Percentiles rank a stretch among this genome's conserved stretches.
phyloP scores from a whole-genome alignment of 2,329 filamentous ascomycete genomes.

The Leptographium lundbergii region DNA sequence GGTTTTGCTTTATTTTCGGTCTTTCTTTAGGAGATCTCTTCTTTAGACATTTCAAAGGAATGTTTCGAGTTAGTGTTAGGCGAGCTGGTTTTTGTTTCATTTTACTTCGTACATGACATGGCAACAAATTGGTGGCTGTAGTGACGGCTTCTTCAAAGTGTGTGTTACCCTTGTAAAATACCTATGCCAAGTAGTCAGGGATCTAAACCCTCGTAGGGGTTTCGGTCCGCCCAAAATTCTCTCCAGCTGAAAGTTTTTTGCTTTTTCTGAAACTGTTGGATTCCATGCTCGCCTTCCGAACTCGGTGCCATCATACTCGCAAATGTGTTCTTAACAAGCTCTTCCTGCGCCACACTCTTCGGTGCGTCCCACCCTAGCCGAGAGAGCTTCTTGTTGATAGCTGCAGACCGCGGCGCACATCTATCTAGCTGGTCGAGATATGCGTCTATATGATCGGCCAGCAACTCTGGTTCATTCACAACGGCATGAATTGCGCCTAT shows the following conservation, averaged over 20 bases:
- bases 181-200: not conserved
- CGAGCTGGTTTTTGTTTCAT: no score
- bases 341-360: not conserved
- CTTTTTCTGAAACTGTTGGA: conserved; percentile 3
- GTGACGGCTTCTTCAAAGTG: no score
- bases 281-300: conserved; percentile 3
- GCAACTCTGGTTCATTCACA: not conserved
- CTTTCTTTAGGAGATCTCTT: no score
- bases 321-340: not conserved
- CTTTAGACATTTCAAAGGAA: no score
- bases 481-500: not conserved
- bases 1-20: no score
- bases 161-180: no score
- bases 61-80: no score
- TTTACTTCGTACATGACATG: no score
- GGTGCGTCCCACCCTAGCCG: not conserved
- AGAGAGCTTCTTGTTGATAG: conserved; percentile 6
- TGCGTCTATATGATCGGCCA: not conserved
- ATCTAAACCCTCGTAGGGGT: not conserved
- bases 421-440: conserved; percentile 1
- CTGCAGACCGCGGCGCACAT: conserved; percentile 1
- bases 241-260: conserved; percentile 1
- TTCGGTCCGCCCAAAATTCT: not conserved
- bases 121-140: no score
- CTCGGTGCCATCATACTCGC: conserved; percentile 1